Evolutionary conservation across 139 green algal species (phyloP), one percentile per base, ranked within the genome.

Genomic region (Chlamydomonas sphaeroides): DNA sequence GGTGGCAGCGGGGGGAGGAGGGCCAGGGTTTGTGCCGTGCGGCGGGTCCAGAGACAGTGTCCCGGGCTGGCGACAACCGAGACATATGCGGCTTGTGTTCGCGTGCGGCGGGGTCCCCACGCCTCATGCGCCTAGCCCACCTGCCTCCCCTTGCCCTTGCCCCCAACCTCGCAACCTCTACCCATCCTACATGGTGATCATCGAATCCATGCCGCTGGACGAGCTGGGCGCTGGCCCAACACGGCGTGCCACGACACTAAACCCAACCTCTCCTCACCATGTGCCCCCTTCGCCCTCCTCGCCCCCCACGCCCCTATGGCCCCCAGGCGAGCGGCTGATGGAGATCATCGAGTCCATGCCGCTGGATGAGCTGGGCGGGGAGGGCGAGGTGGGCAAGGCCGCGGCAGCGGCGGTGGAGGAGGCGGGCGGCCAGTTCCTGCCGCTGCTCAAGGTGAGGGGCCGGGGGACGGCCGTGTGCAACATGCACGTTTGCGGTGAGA

Each of bases 291-390:
- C 6, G 18, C 53, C 21, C 23, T 62, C 45, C 14, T 62, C 17
- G 18, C 23, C 53, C 21, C 53, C 53, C 21, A n/a, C n/a, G n/a
- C 53, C 20, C 21, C 53, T 62, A 5, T 51, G 4, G 33, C 26
- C 28, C 6, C 8, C 74, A 48, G 86, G 86, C 41, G 53, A 32
- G 20, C 42, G 76, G 38, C 75, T 93, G 83, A 83, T 93, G 30
- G 79, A 86, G 61, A 84, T 93, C 35, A 88, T 93, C 11, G 89
- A 92, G 85, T 63, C 38, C 68, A 90, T 85, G 4, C 81, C 86
- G 0, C 45, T 85, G 63, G 80, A 87, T 63, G 28, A 68, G n/a
- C 42, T 74, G 32, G 21, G 49, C 28, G 71, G 76, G 7, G 86
- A 91, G 72, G 71, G 51, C 5, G 11, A 65, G 71, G 71, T 65